phyloP scores from a whole-genome alignment of 225 moss, liverwort and hornwort genomes.

The Sphagnum tenellum region DNA sequence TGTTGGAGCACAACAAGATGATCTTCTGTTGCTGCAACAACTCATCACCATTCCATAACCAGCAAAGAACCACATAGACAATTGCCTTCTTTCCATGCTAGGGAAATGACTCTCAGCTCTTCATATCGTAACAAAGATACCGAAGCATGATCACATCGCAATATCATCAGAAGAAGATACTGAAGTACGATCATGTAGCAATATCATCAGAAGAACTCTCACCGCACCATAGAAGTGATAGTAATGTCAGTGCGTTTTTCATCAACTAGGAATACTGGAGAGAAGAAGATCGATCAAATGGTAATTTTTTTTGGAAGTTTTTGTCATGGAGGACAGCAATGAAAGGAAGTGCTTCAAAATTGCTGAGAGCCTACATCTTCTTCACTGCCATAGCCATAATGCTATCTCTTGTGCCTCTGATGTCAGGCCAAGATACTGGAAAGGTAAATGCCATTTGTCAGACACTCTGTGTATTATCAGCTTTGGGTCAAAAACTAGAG shows the following conservation, averaged over 20 bases:
- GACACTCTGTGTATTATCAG: neutral
- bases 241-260: neutral
- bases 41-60: too few species aligned
- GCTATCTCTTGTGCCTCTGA: conserved; percentile 56
- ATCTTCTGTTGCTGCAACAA: too few species aligned
- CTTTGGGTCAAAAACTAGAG: too few species aligned
- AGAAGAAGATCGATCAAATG: neutral
- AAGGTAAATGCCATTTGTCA: conserved; percentile 28
- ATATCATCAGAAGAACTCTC: too few species aligned
- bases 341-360: conserved; percentile 53
- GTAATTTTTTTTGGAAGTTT: neutral
- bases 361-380: conserved; percentile 68
- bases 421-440: conserved; percentile 60
- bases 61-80: too few species aligned
- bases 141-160: neutral
- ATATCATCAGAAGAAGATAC: neutral
- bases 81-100: too few species aligned
- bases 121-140: neutral
- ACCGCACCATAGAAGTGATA: too few species aligned
- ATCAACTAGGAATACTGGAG: neutral
- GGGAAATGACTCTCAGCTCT: too few species aligned
- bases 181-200: neutral
- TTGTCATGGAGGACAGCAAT: conserved; percentile 30
- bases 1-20: too few species aligned
- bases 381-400: conserved; percentile 66